phyloP scores from a whole-genome alignment of 306 rosid species.

The Pterocarpus macrocarpus region DNA sequence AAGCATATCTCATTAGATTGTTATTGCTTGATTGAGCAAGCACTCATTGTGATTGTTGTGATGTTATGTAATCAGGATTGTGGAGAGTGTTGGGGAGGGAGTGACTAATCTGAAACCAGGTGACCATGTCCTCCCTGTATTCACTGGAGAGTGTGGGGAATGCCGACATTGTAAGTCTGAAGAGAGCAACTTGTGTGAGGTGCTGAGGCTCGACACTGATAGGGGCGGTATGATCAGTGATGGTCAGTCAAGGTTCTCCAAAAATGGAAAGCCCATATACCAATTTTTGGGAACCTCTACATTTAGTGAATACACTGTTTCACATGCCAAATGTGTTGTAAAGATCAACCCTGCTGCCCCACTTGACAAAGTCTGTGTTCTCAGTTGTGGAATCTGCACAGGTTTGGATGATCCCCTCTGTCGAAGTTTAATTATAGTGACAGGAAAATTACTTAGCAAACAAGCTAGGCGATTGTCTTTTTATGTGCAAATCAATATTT shows the following conservation, averaged over 20 bases:
- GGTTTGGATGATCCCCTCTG: slow-evolving; percentile 41
- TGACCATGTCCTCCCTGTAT: slow-evolving; percentile 70
- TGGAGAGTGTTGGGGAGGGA: slow-evolving; percentile 73
- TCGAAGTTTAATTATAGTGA: background rate
- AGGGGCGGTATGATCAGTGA: slow-evolving; percentile 65
- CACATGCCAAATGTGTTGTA: slow-evolving; percentile 61
- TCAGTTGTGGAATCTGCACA: slow-evolving; percentile 73
- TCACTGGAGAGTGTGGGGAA: slow-evolving; percentile 74
- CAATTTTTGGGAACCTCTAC: slow-evolving; percentile 76
- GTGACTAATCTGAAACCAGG: slow-evolving; percentile 67
- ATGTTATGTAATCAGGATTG: slow-evolving; percentile 26
- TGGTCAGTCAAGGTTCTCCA: slow-evolving; percentile 67
- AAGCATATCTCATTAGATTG: background rate
- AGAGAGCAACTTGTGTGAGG: slow-evolving; percentile 78
- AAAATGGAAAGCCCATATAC: slow-evolving; percentile 60
- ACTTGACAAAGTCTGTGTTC: slow-evolving; percentile 73
- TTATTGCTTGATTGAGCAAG: background rate
- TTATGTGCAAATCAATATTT: background rate
- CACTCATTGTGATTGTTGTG: background rate
- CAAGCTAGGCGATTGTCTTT: background rate
- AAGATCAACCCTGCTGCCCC: slow-evolving; percentile 76
- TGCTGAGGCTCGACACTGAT: slow-evolving; percentile 61
- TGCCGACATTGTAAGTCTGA: slow-evolving; percentile 67
- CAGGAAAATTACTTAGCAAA: background rate
- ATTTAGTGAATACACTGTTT: slow-evolving; percentile 71